A percentile compares a stretch with the other conserved stretches of the same genome.
Conservation (phyloP, 495 filamentous ascomycete species). For the Aspergillus nidulans region DNA sequence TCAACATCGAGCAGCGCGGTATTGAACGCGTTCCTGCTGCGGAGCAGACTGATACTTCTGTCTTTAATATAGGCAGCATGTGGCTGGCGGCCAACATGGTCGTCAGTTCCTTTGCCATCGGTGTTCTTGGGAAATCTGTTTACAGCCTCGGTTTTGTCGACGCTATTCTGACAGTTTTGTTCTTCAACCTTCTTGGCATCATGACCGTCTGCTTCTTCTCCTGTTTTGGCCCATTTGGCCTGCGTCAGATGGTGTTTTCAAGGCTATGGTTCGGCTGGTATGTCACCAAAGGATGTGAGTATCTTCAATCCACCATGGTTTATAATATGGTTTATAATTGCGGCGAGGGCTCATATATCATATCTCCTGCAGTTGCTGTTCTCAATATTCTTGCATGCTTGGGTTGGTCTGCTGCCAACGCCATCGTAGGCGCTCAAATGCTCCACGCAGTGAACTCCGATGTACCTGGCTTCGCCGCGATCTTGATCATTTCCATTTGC, state of each 20-base stretch:
- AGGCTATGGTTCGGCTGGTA: slow-evolving; percentile 77
- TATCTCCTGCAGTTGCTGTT: slow-evolving; percentile 50
- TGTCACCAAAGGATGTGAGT: slow-evolving; percentile 66
- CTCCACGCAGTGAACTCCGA: slow-evolving; percentile 68
- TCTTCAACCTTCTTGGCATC: slow-evolving; percentile 74
- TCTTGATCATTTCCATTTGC: slow-evolving; percentile 68
- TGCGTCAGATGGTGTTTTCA: slow-evolving; percentile 84
- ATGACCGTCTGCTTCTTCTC: slow-evolving; percentile 76
- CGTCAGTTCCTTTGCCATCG: slow-evolving; percentile 76
- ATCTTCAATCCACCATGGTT: background rate
- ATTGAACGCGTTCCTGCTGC: slow-evolving; percentile 75
- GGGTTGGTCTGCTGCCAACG: slow-evolving; percentile 72
- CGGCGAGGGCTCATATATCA: background rate
- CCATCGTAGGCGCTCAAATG: slow-evolving; percentile 79
- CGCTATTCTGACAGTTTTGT: slow-evolving; percentile 68
- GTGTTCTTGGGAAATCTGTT: slow-evolving; percentile 61
- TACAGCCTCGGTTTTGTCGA: slow-evolving; percentile 73
- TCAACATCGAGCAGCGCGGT: slow-evolving; percentile 72
- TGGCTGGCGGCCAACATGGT: slow-evolving; percentile 86
- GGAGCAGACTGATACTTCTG: slow-evolving; percentile 63
- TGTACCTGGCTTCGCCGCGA: slow-evolving; percentile 70
- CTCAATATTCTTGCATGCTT: slow-evolving; percentile 76
- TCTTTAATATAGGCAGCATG: slow-evolving; percentile 69
- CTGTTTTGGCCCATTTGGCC: slow-evolving; percentile 75
- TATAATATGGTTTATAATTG: no score